phyloP scores from a whole-genome alignment of 306 rosid species.

The Vigna angularis region DNA sequence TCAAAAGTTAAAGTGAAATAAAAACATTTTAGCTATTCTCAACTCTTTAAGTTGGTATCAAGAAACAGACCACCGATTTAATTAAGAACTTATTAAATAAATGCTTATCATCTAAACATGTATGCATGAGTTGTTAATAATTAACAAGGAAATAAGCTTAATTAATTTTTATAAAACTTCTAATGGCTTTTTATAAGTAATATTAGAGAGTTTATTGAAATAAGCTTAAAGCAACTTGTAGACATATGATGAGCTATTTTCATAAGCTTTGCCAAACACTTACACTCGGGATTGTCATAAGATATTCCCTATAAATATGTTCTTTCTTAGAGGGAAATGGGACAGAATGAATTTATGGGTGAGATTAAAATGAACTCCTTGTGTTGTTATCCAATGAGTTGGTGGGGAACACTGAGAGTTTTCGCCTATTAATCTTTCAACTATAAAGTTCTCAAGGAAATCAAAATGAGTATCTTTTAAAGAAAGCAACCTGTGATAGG shows the following conservation, averaged over 20 bases:
- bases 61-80: neutral
- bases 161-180: neutral
- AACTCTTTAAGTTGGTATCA: no score
- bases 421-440: neutral
- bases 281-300: neutral
- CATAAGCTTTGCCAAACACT: conserved; percentile 6
- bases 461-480: neutral
- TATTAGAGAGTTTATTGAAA: neutral
- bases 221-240: neutral
- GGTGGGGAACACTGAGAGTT: neutral
- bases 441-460: neutral
- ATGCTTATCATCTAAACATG: neutral
- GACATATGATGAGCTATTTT: neutral
- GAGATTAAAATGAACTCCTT: neutral
- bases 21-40: no score
- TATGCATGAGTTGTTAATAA: neutral
- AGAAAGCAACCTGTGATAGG: conserved; percentile 13
- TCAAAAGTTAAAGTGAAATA: no score
- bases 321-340: neutral
- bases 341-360: neutral
- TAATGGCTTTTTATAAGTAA: neutral
- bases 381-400: conserved; percentile 4
- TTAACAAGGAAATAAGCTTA: neutral
- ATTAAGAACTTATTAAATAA: neutral
- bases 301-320: neutral